Conservation (phyloP, 306 rosid genomes). For the Quercus bicolor region DNA sequence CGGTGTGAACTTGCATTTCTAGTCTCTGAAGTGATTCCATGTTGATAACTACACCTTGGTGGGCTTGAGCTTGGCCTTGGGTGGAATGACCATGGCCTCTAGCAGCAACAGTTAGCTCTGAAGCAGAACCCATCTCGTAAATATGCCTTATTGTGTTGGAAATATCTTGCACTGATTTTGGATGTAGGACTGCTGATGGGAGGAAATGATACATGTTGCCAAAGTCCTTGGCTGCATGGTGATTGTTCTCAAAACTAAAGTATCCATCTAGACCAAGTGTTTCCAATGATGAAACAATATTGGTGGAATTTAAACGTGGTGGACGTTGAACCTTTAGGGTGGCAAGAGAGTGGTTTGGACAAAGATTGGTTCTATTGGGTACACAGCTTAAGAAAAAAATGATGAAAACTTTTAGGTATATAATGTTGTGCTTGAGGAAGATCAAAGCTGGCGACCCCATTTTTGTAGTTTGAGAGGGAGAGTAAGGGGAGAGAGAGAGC, state of each 20-base stretch:
- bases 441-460: constrained; percentile 48
- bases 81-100: constrained; percentile 96
- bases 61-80: constrained; percentile 80
- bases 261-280: constrained; percentile 61
- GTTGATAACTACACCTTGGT: constrained; percentile 66
- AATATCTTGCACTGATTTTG: constrained; percentile 68
- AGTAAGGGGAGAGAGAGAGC: constrained; percentile 7
- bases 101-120: constrained; percentile 73
- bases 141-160: constrained; percentile 52
- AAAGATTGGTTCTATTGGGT: constrained; percentile 46
- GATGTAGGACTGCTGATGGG: constrained; percentile 79
- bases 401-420: constrained; percentile 36
- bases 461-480: constrained; percentile 15
- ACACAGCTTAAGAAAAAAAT: constrained; percentile 45
- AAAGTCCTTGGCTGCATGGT: constrained; percentile 65
- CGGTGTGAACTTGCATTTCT: constrained; percentile 45
- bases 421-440: constrained; percentile 37
- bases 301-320: constrained; percentile 22
- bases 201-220: constrained; percentile 66
- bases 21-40: constrained; percentile 66
- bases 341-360: constrained; percentile 35
- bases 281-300: constrained; percentile 39
- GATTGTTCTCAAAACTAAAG: constrained; percentile 57
- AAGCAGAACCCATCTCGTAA: constrained; percentile 46
- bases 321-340: constrained; percentile 29